phyloP scores from a whole-genome alignment of 345 rosid genomes.

The Rhizophora apiculata region DNA sequence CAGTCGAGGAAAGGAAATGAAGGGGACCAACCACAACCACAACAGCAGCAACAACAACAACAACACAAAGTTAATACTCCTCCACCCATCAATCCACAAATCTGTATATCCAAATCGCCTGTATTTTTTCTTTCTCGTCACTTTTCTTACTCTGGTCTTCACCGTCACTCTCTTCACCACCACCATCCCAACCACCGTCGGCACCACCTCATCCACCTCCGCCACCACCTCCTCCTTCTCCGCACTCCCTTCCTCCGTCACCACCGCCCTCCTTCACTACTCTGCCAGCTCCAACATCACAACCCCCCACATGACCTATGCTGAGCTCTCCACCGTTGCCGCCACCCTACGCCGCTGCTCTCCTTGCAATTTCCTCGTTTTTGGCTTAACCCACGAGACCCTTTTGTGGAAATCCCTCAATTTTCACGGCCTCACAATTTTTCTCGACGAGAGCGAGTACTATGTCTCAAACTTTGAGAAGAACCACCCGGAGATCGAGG shows the following conservation, averaged over 20 bases:
- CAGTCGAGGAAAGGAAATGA: conserved; percentile 30
- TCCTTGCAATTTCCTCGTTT: conserved; percentile 62
- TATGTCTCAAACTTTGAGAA: conserved; percentile 58
- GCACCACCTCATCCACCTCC: conserved; percentile 25
- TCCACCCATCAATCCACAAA: conserved; percentile 67
- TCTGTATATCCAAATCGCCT: conserved; percentile 44
- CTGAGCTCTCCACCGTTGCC: conserved; percentile 61
- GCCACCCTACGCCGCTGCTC: conserved; percentile 41
- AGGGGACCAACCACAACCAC: conserved; percentile 27
- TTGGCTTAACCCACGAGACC: conserved; percentile 79
- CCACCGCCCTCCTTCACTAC: conserved; percentile 73
- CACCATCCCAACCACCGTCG: conserved; percentile 19
- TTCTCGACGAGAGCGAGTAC: conserved; percentile 75
- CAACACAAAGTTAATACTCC: conserved; percentile 66
- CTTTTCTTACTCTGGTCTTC: conserved; percentile 72
- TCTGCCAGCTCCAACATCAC: conserved; percentile 51
- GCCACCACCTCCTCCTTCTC: conserved; percentile 24
- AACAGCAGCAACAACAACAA: conserved; percentile 35
- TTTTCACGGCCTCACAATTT: conserved; percentile 62
- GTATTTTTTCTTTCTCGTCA: conserved; percentile 50
- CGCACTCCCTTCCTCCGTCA: conserved; percentile 41
- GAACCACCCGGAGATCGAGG: conserved; percentile 56
- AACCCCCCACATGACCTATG: conserved; percentile 50
- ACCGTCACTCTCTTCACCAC: conserved; percentile 56
- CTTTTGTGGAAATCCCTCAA: conserved; percentile 81